Evolutionary conservation across 2,329 filamentous ascomycete species (phyloP), one percentile per base, ranked within the genome.

Genomic region (Fusarium subtropicale): DNA sequence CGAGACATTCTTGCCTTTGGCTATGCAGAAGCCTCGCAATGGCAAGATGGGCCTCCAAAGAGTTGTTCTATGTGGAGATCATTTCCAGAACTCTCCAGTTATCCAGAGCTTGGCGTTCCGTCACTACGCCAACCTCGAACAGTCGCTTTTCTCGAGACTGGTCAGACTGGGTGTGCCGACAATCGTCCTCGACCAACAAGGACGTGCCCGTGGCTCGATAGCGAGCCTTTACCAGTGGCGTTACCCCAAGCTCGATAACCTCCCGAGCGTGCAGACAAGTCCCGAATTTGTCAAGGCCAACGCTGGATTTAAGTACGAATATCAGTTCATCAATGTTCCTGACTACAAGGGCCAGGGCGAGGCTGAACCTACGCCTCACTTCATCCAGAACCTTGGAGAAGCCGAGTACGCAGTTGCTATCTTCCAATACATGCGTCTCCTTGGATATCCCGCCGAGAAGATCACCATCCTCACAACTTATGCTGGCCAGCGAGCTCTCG

Each of bases 371-470:
- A 92, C 91, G 26, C 93, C 95, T 24, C 95, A 98, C 80, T 99
- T 97, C 79, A 91, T 98, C 56, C 95, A 98, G 79, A 99, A 99
- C 75, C 82, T 98, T 45, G 96, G 96, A 47, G 96, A 99, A 81
- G 96, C 96, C 4, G 97, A 99, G 81, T 99, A 98, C 77, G 92
- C 94, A 3, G 96, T 98, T 28, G 96, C 96, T 5, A 86, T 99
- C 31, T 99, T 90, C 81, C 94, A 97, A 81, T 99, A 98, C 78
- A 98, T 99, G 96, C 91, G 96, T 22, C 84, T 99, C 22, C 88
- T 99, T 7, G 96, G 95, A 20, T 99, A 99, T 73, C 93, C 96
- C 7, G 92, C 92, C 1, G 79, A 82, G 20, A 88, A 91, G 76
- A 97, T 99, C 74, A 93, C 89, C 50, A 97, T 99, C 64, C 84